Conservation (phyloP, 495 filamentous ascomycete genomes). For the Penicillium cosmopolitanum region DNA sequence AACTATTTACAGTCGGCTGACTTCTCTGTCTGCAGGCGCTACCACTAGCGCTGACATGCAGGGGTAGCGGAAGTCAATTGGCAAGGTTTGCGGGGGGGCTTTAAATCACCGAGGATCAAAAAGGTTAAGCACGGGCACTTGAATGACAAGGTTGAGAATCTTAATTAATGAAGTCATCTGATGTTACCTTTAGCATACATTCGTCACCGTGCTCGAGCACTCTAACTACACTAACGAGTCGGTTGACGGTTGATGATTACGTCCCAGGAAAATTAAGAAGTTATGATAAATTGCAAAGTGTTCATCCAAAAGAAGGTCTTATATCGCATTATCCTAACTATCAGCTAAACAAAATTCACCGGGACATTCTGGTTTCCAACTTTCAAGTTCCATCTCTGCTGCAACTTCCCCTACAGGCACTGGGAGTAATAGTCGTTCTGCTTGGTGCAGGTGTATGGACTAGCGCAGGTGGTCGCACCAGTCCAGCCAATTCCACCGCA, state of each 20-base stretch:
- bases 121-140: neutral
- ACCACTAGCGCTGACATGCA: conserved; percentile 5
- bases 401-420: conserved; percentile 36
- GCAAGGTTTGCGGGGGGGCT: neutral
- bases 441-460: conserved; percentile 41
- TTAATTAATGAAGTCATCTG: too few relatives aligned
- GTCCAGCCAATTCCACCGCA: conserved; percentile 54
- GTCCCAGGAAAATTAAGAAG: too few relatives aligned
- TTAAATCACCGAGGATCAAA: neutral
- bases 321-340: neutral
- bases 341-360: neutral
- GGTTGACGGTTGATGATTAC: too few relatives aligned
- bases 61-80: neutral
- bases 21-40: neutral
- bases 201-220: too few relatives aligned
- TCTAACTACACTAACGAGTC: too few relatives aligned
- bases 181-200: too few relatives aligned
- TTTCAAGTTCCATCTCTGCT: neutral
- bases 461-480: conserved; percentile 51
- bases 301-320: neutral
- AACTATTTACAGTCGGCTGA: neutral
- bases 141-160: neutral
- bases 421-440: conserved; percentile 49
- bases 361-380: neutral
- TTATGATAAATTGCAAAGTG: too few relatives aligned